phyloP scores from a whole-genome alignment of 768 basidiomycete genomes.

The Hygrophorus pudorinus region DNA sequence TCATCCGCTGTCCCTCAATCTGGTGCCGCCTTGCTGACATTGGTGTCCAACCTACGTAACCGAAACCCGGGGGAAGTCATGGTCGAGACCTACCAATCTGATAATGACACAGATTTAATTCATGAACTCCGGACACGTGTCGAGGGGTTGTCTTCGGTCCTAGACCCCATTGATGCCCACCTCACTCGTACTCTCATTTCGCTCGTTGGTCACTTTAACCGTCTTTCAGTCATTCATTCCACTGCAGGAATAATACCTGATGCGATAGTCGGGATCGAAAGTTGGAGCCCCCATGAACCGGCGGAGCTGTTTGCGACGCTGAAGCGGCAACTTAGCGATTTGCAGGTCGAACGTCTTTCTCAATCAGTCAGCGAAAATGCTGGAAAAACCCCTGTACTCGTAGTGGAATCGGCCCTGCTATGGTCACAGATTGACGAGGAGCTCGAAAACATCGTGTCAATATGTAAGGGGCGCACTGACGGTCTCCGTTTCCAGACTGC shows the following conservation, averaged over 20 bases:
- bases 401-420: slow-evolving; percentile 52
- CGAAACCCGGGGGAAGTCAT: slow-evolving; percentile 33
- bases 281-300: slow-evolving; percentile 5
- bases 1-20: slow-evolving; percentile 19
- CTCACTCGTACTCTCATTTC: slow-evolving; percentile 63
- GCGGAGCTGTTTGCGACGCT: slow-evolving; percentile 42
- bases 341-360: slow-evolving; percentile 49
- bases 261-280: slow-evolving; percentile 7
- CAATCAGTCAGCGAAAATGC: slow-evolving; percentile 26
- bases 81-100: slow-evolving; percentile 31
- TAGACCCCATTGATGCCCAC: slow-evolving; percentile 41
- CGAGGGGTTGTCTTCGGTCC: slow-evolving; percentile 31
- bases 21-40: slow-evolving; percentile 43
- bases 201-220: slow-evolving; percentile 58
- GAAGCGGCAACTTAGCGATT: slow-evolving; percentile 55
- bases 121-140: slow-evolving; percentile 51
- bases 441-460: slow-evolving; percentile 53
- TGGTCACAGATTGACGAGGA: slow-evolving; percentile 72
- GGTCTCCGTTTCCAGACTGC: slow-evolving; percentile 15
- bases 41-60: slow-evolving; percentile 52
- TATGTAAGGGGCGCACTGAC: slow-evolving; percentile 58
- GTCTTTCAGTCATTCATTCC: slow-evolving; percentile 40
- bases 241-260: slow-evolving; percentile 9
- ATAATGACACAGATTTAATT: slow-evolving; percentile 42
- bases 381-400: slow-evolving; percentile 34